Percentiles rank a stretch among this genome's conserved stretches.
Conservation (phyloP, 2,329 filamentous ascomycete species). For the Ambrosiella xylebori region DNA sequence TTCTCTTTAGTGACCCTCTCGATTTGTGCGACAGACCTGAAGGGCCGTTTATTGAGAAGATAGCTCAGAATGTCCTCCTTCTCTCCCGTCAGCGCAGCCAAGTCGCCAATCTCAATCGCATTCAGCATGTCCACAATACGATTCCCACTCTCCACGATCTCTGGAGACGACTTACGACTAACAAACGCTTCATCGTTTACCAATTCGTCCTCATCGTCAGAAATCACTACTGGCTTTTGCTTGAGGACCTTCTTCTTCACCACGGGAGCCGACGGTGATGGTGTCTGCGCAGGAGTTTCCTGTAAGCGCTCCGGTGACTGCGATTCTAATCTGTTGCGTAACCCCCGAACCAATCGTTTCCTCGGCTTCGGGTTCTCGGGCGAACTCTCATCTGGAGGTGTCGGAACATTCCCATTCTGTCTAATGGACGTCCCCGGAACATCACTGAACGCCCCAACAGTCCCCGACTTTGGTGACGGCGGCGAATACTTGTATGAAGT, state of each 20-base stretch:
- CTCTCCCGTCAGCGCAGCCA: conserved; percentile 66
- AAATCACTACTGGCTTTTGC: conserved; percentile 14
- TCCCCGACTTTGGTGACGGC: conserved; percentile 9
- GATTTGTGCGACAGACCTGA: conserved; percentile 37
- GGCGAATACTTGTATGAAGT: conserved; percentile 10
- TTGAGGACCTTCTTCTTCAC: conserved; percentile 2
- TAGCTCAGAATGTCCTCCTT: conserved; percentile 50
- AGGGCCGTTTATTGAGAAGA: conserved; percentile 61
- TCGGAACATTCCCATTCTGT: not conserved
- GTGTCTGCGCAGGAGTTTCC: not conserved
- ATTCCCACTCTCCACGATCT: conserved; percentile 18
- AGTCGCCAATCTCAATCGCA: conserved; percentile 52
- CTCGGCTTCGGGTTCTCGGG: conserved; percentile 3
- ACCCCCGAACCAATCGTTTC: conserved; percentile 14
- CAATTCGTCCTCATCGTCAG: conserved; percentile 26
- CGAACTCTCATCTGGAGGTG: not conserved
- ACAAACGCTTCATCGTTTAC: conserved; percentile 21
- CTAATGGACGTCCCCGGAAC: not conserved
- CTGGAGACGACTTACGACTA: conserved; percentile 12
- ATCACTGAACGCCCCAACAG: not conserved
- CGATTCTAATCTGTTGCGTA: conserved; percentile 11
- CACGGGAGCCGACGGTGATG: conserved; percentile 3
- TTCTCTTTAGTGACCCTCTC: conserved; percentile 42
- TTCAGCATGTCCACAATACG: conserved; percentile 69
- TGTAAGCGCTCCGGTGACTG: conserved; percentile 8